Base-by-base conservation (phyloP, 2,329 filamentous ascomycete genomes). In the Mycocentrospora acerina region DNA sequence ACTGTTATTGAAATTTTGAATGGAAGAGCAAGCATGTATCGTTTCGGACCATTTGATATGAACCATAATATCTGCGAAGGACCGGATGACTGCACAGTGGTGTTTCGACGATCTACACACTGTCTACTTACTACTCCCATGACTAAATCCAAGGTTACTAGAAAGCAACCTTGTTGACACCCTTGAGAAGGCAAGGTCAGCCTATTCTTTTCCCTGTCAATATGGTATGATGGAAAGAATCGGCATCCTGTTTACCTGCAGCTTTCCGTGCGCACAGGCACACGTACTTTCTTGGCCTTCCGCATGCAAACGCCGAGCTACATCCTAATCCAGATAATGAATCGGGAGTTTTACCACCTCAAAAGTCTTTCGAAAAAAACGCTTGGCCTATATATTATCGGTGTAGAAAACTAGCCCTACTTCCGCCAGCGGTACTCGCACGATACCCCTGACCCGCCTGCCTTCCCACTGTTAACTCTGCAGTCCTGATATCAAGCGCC, bases 291-390 rank as follows among this genome's bases (percentile, higher is more conserved):
- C 30, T 45, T 51, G 35, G 48, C 48, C 41, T 30, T 40, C 51
- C 37, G 42, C 36, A 29, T 46, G 53, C 60, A 66, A 66, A 66
- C 62, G 60, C 65, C 62, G 57, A 50, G 39, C 44, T 42, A 46
- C 48, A 37, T 48, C 47, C 40, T 9, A 22, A 22, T 22, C 5
- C 19, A 9, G 9, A 22, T 49, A 37, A 26, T 29, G 44, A 38
- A 37, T 42, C 50, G 50, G 51, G 29, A 32, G 14, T 33, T 31
- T 52, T 51, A 42, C 46, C 42, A 42, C 40, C 44, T 14, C 32
- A 17, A n/a, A n/a, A 48, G n/a, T 24, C 18, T 28, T 12, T 18
- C 12, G 25, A 26, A 25, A 17, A 26, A 47, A 42, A 43, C 37
- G n/a, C 40, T 57, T 57, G 52, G 49, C 30, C 24, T 24, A 40